Evolutionary conservation across 2,329 filamentous ascomycete genomes (phyloP), one percentile per base, ranked within the genome.

Genomic region (Ascochyta rabiei): DNA sequence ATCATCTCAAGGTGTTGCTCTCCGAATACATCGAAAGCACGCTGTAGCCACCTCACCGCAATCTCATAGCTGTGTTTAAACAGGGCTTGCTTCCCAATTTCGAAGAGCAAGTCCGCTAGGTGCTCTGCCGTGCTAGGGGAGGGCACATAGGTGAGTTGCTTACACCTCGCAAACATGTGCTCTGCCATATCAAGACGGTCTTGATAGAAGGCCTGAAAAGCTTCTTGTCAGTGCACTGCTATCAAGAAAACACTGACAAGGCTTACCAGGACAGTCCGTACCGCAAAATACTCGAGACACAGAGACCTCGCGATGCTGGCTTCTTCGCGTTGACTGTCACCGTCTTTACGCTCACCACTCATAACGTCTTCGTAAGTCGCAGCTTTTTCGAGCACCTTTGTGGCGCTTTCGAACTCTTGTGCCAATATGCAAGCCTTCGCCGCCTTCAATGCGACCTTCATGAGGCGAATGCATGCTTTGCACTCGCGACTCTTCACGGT

Each of bases 121-220:
- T 78, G 80, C 69, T 93, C 88, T 2, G 82, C 79, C 1, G 80
- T 80, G 2, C 73, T 58, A 0, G 81, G 72, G 38, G 86, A 81
- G 2, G 84, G 69, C 0, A 69, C 48, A 33, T 63, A 72, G 9
- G 75, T 71, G 10, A 68, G 37, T 13, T 69, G n/a, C 57, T 76
- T 63, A 41, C 85, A 75, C 63, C 89, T 89, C 31, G 74, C 75
- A 72, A 88, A 93, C 80, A 95, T 86, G 71, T 91, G 86, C 49
- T 96, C 90, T 24, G 90, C 90, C 42, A 92, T 83, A 53, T 93
- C 89, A 13, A 89, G 79, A 35, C 88, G 84, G 35, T 84, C 81
- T 67, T 92, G 87, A 63, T 86, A 86, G 86, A 88, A 96, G 26
- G 87, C 84, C 90, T 93, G 23, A 6, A 2, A 19, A 10, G 19